Conservation (phyloP, 2,329 filamentous ascomycete genomes). For the Cladobotryum protrusum region DNA sequence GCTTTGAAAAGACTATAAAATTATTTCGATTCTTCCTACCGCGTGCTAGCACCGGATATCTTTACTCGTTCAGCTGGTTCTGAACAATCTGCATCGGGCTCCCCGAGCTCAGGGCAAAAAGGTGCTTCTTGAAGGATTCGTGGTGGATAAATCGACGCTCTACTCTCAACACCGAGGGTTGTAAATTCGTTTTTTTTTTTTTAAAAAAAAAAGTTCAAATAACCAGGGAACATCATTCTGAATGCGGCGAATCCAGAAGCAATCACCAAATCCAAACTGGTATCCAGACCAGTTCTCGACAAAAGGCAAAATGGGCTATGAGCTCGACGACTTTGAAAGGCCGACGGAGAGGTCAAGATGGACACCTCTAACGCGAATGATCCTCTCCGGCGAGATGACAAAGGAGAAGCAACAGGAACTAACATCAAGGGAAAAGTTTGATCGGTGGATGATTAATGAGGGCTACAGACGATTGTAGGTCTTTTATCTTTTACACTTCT, state of each 20-base stretch:
- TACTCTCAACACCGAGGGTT: too few species aligned
- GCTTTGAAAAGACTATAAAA: background rate
- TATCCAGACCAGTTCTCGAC: too few species aligned
- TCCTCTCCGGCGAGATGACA: constrained; percentile 77
- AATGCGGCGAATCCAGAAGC: too few species aligned
- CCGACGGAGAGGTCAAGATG: constrained; percentile 70
- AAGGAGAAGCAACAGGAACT: constrained; percentile 65
- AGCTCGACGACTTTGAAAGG: constrained; percentile 23
- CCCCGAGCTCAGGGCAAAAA: background rate
- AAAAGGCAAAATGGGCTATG: constrained; percentile 21
- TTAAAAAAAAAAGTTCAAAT: too few species aligned
- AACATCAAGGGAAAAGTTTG: constrained; percentile 64
- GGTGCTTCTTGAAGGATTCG: too few species aligned
- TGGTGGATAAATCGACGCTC: too few species aligned
- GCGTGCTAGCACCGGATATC: constrained; percentile 2
- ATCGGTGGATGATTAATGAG: constrained; percentile 86
- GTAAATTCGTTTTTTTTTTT: too few species aligned
- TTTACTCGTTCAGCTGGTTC: constrained; percentile 47
- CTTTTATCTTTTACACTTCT: constrained; percentile 26
- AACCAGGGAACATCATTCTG: too few species aligned
- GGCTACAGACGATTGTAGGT: constrained; percentile 73
- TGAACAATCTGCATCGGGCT: constrained; percentile 33
- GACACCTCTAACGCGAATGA: constrained; percentile 75
- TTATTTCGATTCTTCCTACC: constrained; percentile 1
- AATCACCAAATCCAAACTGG: too few species aligned